phyloP scores from a whole-genome alignment of 2,329 filamentous ascomycete genomes.

The Stagonosporopsis vannaccii region DNA sequence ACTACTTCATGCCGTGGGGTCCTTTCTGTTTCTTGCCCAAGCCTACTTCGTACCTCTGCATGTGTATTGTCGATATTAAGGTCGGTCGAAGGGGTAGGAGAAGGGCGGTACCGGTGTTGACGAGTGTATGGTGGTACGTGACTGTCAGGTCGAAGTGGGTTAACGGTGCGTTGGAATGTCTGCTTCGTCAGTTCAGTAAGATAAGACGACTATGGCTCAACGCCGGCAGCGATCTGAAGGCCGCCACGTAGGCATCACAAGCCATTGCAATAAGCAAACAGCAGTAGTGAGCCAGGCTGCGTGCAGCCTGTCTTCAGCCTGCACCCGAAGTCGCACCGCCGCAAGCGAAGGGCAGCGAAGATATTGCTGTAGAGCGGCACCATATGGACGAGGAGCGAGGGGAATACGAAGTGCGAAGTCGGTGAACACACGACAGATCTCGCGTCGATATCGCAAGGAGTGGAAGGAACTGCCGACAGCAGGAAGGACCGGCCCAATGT shows the following conservation, averaged over 20 bases:
- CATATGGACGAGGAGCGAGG: background rate
- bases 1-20: background rate
- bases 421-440: constrained; percentile 1
- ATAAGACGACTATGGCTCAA: background rate
- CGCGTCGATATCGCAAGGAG: constrained; percentile 7
- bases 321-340: constrained; percentile 3
- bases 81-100: background rate
- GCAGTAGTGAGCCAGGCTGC: background rate
- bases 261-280: background rate
- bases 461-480: background rate
- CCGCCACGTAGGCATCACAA: background rate
- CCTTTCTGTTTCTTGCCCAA: background rate
- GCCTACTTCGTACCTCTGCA: background rate
- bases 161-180: background rate
- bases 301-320: background rate
- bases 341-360: background rate
- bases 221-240: too few species aligned
- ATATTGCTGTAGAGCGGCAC: constrained; percentile 1
- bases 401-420: background rate
- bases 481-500: background rate
- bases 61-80: background rate
- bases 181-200: background rate
- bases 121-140: background rate
- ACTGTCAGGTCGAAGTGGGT: background rate
- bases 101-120: background rate